These are phyloP conservation scores for Begonia masoniana DNA, from an alignment of 306 rosid species.

Conservation along the genomic window DNA sequence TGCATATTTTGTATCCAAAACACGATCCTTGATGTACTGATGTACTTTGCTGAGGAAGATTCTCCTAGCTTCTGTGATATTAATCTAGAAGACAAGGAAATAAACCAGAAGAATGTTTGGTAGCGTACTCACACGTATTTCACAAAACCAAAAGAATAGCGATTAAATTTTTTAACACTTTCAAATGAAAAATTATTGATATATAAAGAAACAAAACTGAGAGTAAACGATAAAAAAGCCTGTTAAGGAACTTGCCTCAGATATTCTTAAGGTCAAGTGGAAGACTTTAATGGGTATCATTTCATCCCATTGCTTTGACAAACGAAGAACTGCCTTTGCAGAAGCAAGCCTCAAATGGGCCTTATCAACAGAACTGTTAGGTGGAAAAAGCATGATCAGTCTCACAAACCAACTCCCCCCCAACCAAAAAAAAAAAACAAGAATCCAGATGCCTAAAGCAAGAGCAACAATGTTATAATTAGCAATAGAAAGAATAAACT, in stretches of 20 bases:
- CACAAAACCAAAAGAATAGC: no score
- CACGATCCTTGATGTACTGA: constrained; percentile 80
- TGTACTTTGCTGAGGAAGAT: constrained; percentile 62
- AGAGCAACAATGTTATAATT: not conserved
- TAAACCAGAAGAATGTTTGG: not conserved
- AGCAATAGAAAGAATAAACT: constrained; percentile 5
- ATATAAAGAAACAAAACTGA: constrained; percentile 11
- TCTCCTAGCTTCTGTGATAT: constrained; percentile 69
- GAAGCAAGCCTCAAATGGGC: constrained; percentile 86
- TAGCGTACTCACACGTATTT: no score
- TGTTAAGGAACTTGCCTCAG: constrained; percentile 43
- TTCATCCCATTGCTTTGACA: constrained; percentile 90
- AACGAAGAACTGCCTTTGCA: constrained; percentile 81
- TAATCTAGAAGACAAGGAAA: constrained; percentile 45
- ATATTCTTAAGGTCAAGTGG: constrained; percentile 66
- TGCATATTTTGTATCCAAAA: constrained; percentile 85
- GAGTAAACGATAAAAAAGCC: constrained; percentile 10
- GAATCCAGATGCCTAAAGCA: no score
- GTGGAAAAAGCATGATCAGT: constrained; percentile 16
- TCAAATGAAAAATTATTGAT: no score
- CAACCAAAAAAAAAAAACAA: no score
- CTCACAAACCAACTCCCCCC: not conserved
- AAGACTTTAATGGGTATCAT: constrained; percentile 67
- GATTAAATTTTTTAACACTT: no score
- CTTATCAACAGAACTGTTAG: constrained; percentile 84